phyloP scores from a whole-genome alignment of 2,329 filamentous ascomycete species.

The Pseudonectria buxi region DNA sequence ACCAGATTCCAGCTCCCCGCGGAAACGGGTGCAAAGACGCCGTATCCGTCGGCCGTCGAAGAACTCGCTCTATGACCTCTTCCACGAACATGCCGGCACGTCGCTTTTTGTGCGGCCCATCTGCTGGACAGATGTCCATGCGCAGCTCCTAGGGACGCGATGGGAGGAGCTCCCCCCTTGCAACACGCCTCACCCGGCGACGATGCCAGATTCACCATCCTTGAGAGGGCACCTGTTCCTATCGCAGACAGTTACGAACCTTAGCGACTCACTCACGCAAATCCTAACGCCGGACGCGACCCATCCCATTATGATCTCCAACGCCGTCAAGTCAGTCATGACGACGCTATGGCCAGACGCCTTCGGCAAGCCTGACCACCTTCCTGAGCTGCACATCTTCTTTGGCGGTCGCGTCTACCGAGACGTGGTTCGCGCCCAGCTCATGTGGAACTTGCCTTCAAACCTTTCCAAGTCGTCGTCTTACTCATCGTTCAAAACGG shows the following conservation, averaged over 20 bases:
- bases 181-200: constrained; percentile 33
- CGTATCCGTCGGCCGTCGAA: constrained; percentile 34
- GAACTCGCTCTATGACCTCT: constrained; percentile 46
- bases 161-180: constrained; percentile 39
- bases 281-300: constrained; percentile 31
- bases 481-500: constrained; percentile 28
- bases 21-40: constrained; percentile 20
- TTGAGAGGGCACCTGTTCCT: constrained; percentile 31
- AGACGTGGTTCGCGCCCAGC: constrained; percentile 40
- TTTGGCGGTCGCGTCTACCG: constrained; percentile 41
- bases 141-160: constrained; percentile 38
- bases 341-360: constrained; percentile 36
- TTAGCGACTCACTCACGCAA: constrained; percentile 38
- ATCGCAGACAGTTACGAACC: constrained; percentile 34
- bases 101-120: constrained; percentile 47
- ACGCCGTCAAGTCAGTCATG: constrained; percentile 39
- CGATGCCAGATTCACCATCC: constrained; percentile 26
- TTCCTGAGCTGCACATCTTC: constrained; percentile 40
- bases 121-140: constrained; percentile 49
- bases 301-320: constrained; percentile 30
- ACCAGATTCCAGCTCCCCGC: constrained; percentile 8
- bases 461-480: constrained; percentile 18
- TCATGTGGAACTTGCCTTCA: constrained; percentile 40
- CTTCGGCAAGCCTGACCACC: constrained; percentile 23
- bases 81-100: constrained; percentile 40